A percentile compares a stretch with the other conserved stretches of the same genome.
These are phyloP conservation scores for Psilocybe sp. DNA, from an alignment of 768 basidiomycete genomes.

Conservation along the genomic window DNA sequence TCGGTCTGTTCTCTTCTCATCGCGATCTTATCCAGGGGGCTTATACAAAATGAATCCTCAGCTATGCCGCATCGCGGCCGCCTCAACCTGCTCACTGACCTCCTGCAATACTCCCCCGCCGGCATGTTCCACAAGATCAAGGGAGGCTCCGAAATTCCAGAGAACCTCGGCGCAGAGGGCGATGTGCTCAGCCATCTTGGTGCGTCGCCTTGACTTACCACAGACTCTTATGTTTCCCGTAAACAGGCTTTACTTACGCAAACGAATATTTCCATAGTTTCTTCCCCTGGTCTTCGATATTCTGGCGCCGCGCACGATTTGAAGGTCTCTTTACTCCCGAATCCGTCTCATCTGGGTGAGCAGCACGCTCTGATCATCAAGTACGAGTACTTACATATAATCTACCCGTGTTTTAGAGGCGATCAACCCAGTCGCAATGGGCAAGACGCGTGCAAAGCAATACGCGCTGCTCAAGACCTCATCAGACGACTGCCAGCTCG, in stretches of 20 bases:
- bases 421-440: conserved; percentile 82
- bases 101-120: conserved; percentile 64
- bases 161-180: conserved; percentile 65
- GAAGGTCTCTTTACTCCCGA: conserved; percentile 77
- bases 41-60: conserved; percentile 2
- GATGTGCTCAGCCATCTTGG: conserved; percentile 88
- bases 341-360: conserved; percentile 73
- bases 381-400: neutral
- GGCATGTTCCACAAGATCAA: conserved; percentile 87
- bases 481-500: conserved; percentile 48
- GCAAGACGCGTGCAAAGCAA: conserved; percentile 90
- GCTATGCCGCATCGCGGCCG: conserved; percentile 90
- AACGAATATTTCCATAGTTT: conserved; percentile 33
- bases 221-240: too few relatives aligned
- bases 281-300: conserved; percentile 65
- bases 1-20: conserved; percentile 31
- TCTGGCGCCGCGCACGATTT: conserved; percentile 44
- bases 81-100: conserved; percentile 78
- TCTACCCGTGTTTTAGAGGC: conserved; percentile 56
- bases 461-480: conserved; percentile 72
- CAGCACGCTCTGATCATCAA: conserved; percentile 5
- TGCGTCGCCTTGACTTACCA: conserved; percentile 21
- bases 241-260: neutral
- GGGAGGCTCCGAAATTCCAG: conserved; percentile 70
- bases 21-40: too few relatives aligned